Evolutionary conservation across 495 filamentous ascomycete genomes (phyloP).

Genomic region (Parathielavia hyrcaniae): DNA sequence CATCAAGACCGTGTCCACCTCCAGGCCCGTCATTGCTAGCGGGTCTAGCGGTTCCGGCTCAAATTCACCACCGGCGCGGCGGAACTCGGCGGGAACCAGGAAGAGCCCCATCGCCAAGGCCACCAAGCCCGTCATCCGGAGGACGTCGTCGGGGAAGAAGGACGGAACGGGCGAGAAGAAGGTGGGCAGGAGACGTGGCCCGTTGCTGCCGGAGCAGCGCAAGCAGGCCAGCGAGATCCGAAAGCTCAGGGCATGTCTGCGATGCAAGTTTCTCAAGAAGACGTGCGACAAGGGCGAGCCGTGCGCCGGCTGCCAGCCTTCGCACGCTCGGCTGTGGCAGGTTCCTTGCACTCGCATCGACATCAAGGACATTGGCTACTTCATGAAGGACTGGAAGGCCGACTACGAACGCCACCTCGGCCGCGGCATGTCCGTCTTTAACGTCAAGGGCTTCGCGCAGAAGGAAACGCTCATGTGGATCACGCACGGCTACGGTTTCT

Average conservation of each 20-base stretch:
- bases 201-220: slow-evolving; percentile 83
- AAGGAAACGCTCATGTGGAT: slow-evolving; percentile 74
- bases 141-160: slow-evolving; percentile 70
- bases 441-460: slow-evolving; percentile 85
- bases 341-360: slow-evolving; percentile 93
- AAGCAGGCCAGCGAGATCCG: slow-evolving; percentile 92
- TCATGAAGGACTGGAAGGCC: slow-evolving; percentile 97
- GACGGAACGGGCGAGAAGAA: slow-evolving; percentile 71
- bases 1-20: slow-evolving; percentile 56
- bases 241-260: slow-evolving; percentile 82
- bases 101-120: slow-evolving; percentile 77
- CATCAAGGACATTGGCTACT: slow-evolving; percentile 93
- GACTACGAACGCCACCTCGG: slow-evolving; percentile 86
- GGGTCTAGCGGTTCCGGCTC: slow-evolving; percentile 56
- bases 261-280: slow-evolving; percentile 98
- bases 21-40: slow-evolving; percentile 49
- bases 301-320: slow-evolving; percentile 85
- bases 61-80: slow-evolving; percentile 55
- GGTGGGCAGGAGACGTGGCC: slow-evolving; percentile 77
- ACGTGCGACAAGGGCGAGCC: slow-evolving; percentile 94
- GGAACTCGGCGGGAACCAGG: slow-evolving; percentile 53
- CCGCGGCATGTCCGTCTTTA: slow-evolving; percentile 79
- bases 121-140: slow-evolving; percentile 70
- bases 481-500: slow-evolving; percentile 84
- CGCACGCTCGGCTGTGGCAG: slow-evolving; percentile 88